Base-by-base conservation (phyloP, 2,329 filamentous ascomycete genomes). In the Fonsecaea pedrosoi region DNA sequence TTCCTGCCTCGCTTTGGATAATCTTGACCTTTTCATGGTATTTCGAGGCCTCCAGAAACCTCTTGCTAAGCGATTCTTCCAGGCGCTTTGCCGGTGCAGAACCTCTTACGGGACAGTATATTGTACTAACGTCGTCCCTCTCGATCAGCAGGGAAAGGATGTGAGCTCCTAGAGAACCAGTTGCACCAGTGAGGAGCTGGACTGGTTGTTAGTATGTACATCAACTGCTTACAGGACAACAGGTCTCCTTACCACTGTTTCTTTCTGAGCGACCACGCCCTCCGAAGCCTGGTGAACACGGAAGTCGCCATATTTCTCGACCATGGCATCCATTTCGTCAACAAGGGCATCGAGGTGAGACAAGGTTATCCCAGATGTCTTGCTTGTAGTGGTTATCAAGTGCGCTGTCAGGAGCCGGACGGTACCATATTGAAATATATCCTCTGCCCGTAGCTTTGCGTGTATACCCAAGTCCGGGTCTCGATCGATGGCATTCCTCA, bases 401-500 rank as follows among this genome's bases (percentile, higher is more conserved):
- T 12, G 45, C 4, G 45, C 18, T 2, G 57, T 38, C 4, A 60
- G 57, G 37, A 38, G 37, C 37, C 38, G 38, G 15, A 60, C 30
- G 30, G 18, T 60, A 9, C 57, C 57, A 60, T 42, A 48, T 34
- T 60, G 18, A 67, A 68, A 53, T 13, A 8, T 76, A 66, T 18
- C 72, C n/a, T 30, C 34, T 48, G 34, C n/a, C 10, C 30, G 12
- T 5, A 61, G 37, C 25, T 54, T 45, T 37, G 32, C 15, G 30
- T 54, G 69, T 21, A 74, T 74, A 1, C 38, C 65, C 8, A 83
- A 71, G 12, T 79, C 75, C 13, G 83, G 75, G 30, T 78, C 72
- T 15, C 77, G 73, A 40, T 81, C 73, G 30, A 84, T 75, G 2
- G 82, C 62, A 3, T 80, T 75, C 21, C 82, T 78, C 1, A 82